These are phyloP conservation scores for Nicotiana benthamiana DNA, from an alignment of 257 asterid genomes.

Conservation along the genomic window DNA sequence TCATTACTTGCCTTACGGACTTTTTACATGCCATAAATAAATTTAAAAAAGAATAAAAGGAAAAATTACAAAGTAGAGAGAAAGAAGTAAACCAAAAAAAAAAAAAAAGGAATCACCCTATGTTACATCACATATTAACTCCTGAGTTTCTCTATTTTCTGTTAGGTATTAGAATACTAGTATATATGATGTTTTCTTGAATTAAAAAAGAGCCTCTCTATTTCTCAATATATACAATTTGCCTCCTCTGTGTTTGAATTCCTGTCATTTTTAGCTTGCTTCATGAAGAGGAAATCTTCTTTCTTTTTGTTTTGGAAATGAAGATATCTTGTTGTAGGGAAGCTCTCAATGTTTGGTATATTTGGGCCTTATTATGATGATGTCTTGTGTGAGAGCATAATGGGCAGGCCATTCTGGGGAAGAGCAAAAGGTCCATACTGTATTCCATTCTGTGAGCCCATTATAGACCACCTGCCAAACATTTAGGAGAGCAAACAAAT, in stretches of 20 bases:
- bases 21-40: slow-evolving; percentile 13
- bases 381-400: slow-evolving; percentile 36
- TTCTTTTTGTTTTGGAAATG: neutral
- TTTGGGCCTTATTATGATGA: neutral
- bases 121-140: neutral
- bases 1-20: slow-evolving; percentile 32
- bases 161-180: too few species aligned
- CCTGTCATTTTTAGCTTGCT: neutral
- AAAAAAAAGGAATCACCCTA: neutral
- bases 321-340: neutral
- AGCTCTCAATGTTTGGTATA: neutral
- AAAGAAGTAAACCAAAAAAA: neutral
- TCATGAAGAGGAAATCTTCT: neutral
- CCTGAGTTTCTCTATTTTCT: neutral
- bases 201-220: neutral
- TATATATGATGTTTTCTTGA: neutral
- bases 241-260: neutral
- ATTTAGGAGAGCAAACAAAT: slow-evolving; percentile 11
- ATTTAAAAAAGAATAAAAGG: neutral
- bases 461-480: slow-evolving; percentile 59
- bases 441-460: slow-evolving; percentile 76
- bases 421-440: slow-evolving; percentile 83
- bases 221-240: slow-evolving; percentile 11
- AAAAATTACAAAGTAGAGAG: neutral
- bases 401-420: slow-evolving; percentile 83